Conservation (phyloP, 192 early-diverging fungal species). For the Coemansia sp. region DNA sequence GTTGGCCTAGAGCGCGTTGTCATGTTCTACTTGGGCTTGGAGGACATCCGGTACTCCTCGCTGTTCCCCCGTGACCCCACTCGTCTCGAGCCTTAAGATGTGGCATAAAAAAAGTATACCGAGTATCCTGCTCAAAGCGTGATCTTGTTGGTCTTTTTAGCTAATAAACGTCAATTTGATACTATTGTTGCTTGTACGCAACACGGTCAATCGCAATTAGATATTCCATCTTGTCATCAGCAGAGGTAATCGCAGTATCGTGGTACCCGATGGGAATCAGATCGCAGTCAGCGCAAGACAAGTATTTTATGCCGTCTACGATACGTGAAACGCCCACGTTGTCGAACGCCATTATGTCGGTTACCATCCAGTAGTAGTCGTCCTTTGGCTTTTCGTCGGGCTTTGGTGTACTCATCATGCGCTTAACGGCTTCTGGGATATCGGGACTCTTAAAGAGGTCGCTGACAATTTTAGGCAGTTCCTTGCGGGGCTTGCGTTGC, state of each 20-base stretch:
- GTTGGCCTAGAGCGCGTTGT: conserved; percentile 96
- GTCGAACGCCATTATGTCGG: conserved; percentile 75
- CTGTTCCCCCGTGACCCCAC: conserved; percentile 99
- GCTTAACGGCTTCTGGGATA: conserved; percentile 11
- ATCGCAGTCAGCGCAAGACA: conserved; percentile 80
- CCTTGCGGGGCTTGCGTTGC: conserved; percentile 11
- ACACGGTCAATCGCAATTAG: conserved; percentile 64
- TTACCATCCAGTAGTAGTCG: conserved; percentile 62
- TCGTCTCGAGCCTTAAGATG: conserved; percentile 78
- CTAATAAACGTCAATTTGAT: not conserved
- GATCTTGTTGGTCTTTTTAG: not conserved
- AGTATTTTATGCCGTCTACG: conserved; percentile 61
- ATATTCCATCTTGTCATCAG: conserved; percentile 56
- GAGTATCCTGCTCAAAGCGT: not conserved
- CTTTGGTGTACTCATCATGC: not conserved
- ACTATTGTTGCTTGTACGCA: conserved; percentile 44
- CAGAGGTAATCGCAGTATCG: conserved; percentile 34
- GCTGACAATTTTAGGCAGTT: not conserved
- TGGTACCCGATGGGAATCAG: conserved; percentile 73
- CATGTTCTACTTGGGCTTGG: conserved; percentile 94
- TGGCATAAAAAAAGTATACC: not conserved
- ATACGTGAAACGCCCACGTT: conserved; percentile 75
- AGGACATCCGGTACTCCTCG: conserved; percentile 89
- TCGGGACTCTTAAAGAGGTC: not conserved
- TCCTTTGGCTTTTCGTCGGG: not conserved